These are phyloP conservation scores for Sporisorium graminicola DNA, from an alignment of 1,284 basidiomycete genomes.

Conservation along the genomic window DNA sequence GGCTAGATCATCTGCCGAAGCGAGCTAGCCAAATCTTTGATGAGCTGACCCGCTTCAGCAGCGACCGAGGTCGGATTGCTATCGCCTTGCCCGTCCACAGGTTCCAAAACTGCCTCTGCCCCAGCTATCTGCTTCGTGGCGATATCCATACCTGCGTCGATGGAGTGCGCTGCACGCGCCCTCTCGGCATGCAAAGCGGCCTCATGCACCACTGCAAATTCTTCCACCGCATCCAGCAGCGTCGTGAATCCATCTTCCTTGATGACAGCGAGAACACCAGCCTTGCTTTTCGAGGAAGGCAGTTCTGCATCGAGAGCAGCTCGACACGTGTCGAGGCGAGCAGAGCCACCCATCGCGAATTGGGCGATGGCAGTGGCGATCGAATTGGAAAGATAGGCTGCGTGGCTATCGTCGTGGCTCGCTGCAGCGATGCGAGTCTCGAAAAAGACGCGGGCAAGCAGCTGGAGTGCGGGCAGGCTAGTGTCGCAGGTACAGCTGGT, in stretches of 20 bases:
- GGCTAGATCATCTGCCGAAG: constrained; percentile 33
- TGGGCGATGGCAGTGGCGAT: constrained; percentile 49
- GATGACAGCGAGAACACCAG: not conserved
- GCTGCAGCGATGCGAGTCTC: constrained; percentile 29
- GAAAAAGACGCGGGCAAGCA: constrained; percentile 36
- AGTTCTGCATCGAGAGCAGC: constrained; percentile 20
- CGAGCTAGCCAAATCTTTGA: constrained; percentile 40
- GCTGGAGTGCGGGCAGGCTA: constrained; percentile 11
- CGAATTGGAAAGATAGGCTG: constrained; percentile 52
- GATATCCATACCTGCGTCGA: constrained; percentile 76
- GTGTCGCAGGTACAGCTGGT: constrained; percentile 21
- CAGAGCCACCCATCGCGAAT: constrained; percentile 31
- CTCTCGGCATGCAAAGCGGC: constrained; percentile 22
- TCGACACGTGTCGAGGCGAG: constrained; percentile 9
- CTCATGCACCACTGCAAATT: constrained; percentile 43
- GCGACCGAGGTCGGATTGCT: constrained; percentile 14
- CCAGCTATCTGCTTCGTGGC: constrained; percentile 74
- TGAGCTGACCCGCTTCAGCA: constrained; percentile 41
- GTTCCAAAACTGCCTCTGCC: not conserved
- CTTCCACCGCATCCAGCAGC: constrained; percentile 45
- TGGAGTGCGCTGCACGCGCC: constrained; percentile 78
- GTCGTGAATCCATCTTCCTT: constrained; percentile 20
- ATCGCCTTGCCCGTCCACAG: not conserved
- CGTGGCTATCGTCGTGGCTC: constrained; percentile 30
- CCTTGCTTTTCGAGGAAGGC: constrained; percentile 1